Evolutionary conservation across 2,329 filamentous ascomycete species (phyloP), one percentile per base, ranked within the genome.

Genomic region (Teratosphaeria pseudoeucalypti): DNA sequence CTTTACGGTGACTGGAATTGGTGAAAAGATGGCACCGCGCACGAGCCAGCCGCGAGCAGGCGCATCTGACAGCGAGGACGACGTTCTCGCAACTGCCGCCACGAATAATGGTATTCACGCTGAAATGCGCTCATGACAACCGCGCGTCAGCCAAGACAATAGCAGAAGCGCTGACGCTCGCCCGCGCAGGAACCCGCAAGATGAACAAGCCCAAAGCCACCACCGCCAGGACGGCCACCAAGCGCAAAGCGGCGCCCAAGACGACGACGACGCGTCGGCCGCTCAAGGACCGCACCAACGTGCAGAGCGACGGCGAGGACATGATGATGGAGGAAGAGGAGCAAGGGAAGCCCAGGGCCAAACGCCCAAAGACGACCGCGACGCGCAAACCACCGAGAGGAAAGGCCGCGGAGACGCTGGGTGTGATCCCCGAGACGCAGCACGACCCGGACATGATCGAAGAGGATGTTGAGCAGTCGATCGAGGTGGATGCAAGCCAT

Each of bases 341-440:
- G 11, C 73, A 66, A 26, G 65, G 61, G 10, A 69, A 72, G 57
- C 65, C 66, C 27, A 69, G 68, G 55, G 60, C 66, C 29, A 72
- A 71, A 62, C 67, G 68, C 62, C 64, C 69, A 37, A 71, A 68
- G 61, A 67, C 68, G 10, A 60, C 73, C 68, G 62, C 64, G 11
- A 63, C 72, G 32, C 58, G 62, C 32, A 64, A 63, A 43, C 53
- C 62, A 43, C 53, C 62, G 66, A 65, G 72, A 54, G 68, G 68
- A 4, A 65, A 68, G 2, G 70, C 68, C 32, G 64, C 66, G 14
- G 73, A 75, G 60, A 70, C 70, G 6, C 66, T 74, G 57, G 65
- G 64, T 39, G 72, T 72, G 1, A 78, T 79, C 27, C 75, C 76
- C 1, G 78, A 80, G 67, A 79, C 77, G 43, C 77, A 80, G 57